Conservation (phyloP, 2,329 filamentous ascomycete genomes). For the Arthrobotrys pseudoclavata region DNA sequence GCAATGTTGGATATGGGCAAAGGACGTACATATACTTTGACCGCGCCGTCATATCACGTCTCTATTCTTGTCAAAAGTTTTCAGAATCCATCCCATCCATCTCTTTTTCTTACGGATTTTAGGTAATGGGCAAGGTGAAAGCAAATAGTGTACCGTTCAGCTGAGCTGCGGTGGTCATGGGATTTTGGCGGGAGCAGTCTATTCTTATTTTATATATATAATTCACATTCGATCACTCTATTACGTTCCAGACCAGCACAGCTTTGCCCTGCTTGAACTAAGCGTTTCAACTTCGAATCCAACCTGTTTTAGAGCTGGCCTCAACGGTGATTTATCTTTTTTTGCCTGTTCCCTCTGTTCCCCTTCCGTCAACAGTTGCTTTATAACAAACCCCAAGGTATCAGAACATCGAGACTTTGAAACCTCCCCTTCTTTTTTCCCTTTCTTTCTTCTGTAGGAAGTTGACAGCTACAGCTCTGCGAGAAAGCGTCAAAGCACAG, state of each 20-base stretch:
- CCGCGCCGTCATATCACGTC: background rate
- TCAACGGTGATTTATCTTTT: slow-evolving; percentile 25
- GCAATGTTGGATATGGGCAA: slow-evolving; percentile 6
- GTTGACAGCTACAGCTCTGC: slow-evolving; percentile 7
- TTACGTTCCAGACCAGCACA: background rate
- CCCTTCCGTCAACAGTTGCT: slow-evolving; percentile 21
- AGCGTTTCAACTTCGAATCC: slow-evolving; percentile 40
- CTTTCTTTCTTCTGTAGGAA: slow-evolving; percentile 1
- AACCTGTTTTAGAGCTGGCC: slow-evolving; percentile 49
- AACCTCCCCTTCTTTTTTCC: slow-evolving; percentile 3
- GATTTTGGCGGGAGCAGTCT: slow-evolving; percentile 54
- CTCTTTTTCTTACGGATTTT: background rate
- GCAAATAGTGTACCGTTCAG: slow-evolving; percentile 41
- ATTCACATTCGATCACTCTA: slow-evolving; percentile 12
- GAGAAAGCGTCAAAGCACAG: slow-evolving; percentile 8
- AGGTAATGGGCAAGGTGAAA: slow-evolving; percentile 30
- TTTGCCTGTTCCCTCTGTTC: slow-evolving; percentile 1
- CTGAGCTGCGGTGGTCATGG: slow-evolving; percentile 54
- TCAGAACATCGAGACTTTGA: slow-evolving; percentile 33
- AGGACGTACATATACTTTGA: slow-evolving; percentile 37
- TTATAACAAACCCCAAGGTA: slow-evolving; percentile 26
- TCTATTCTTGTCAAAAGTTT: slow-evolving; percentile 19
- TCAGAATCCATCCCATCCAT: background rate
- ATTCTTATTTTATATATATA: slow-evolving; percentile 49
- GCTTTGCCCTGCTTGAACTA: slow-evolving; percentile 12